These are phyloP conservation scores for Globisporangium abappressorium DNA, from an alignment of 352 stramenopile species.

Conservation along the genomic window DNA sequence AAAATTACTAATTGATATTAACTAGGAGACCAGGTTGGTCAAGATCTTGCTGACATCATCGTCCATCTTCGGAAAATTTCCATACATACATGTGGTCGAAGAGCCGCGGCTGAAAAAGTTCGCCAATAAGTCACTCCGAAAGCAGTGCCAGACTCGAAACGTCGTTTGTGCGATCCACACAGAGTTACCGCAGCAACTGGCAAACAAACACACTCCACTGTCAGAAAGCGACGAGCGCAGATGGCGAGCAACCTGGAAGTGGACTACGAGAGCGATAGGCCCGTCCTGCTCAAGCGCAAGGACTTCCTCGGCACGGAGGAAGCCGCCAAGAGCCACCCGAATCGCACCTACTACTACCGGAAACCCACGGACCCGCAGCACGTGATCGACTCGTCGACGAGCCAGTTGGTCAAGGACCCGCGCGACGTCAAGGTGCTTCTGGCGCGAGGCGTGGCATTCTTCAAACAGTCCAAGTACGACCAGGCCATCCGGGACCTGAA, in stretches of 20 bases:
- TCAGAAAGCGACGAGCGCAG: background rate
- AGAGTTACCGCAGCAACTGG: background rate
- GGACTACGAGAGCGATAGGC: constrained; percentile 31
- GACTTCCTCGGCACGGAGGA: constrained; percentile 72
- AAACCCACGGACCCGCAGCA: constrained; percentile 69
- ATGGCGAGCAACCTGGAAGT: constrained; percentile 42
- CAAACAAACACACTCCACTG: background rate
- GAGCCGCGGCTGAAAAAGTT: background rate
- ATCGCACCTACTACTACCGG: constrained; percentile 78
- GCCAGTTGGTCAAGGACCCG: constrained; percentile 56
- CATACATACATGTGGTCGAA: background rate
- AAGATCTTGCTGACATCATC: too few relatives aligned
- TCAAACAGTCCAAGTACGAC: constrained; percentile 68
- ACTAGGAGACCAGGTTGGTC: too few relatives aligned
- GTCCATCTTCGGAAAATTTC: too few relatives aligned
- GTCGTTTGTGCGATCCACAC: background rate
- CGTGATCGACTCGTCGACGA: constrained; percentile 70
- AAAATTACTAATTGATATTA: too few relatives aligned
- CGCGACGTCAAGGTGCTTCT: constrained; percentile 66
- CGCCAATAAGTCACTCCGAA: too few relatives aligned
- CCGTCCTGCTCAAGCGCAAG: constrained; percentile 65
- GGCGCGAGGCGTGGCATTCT: constrained; percentile 66
- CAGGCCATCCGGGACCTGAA: constrained; percentile 59
- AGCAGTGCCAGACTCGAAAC: background rate
- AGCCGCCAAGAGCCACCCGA: constrained; percentile 55